phyloP scores from a whole-genome alignment of 371 early-diverging fungal species.

The Mucor irregularis region DNA sequence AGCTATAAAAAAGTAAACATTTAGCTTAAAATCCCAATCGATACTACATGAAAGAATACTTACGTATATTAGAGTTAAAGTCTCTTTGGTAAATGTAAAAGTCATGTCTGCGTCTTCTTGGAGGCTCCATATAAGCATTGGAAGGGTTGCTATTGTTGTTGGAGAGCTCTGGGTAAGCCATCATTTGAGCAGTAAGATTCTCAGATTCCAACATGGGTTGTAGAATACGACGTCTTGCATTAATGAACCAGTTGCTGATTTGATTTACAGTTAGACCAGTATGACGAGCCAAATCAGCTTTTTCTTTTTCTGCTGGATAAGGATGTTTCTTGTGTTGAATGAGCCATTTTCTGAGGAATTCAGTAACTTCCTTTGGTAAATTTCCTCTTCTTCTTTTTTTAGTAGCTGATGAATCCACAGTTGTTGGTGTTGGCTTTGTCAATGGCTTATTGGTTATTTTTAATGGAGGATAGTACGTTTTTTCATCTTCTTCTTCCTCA shows the following conservation, averaged over 20 bases:
- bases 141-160: background rate
- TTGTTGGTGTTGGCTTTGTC: background rate
- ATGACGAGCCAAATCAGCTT: conserved; percentile 60
- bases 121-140: background rate
- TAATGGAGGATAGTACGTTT: background rate
- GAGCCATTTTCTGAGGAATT: conserved; percentile 73
- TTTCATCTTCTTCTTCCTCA: conserved; percentile 6
- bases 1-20: background rate
- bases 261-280: conserved; percentile 78
- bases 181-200: conserved; percentile 24
- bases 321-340: conserved; percentile 79
- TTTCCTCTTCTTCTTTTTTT: conserved; percentile 61
- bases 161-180: conserved; percentile 24
- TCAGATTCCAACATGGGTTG: conserved; percentile 57
- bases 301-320: conserved; percentile 83
- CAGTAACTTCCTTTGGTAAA: conserved; percentile 65
- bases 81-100: conserved; percentile 15
- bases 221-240: conserved; percentile 75
- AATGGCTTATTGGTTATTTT: conserved; percentile 7
- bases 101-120: conserved; percentile 12
- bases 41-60: no score
- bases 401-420: background rate
- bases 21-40: no score
- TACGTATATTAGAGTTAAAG: conserved; percentile 4
- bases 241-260: conserved; percentile 92